phyloP scores from a whole-genome alignment of 108 stramenopile species.

The Pseudonitzschia multiseries region DNA sequence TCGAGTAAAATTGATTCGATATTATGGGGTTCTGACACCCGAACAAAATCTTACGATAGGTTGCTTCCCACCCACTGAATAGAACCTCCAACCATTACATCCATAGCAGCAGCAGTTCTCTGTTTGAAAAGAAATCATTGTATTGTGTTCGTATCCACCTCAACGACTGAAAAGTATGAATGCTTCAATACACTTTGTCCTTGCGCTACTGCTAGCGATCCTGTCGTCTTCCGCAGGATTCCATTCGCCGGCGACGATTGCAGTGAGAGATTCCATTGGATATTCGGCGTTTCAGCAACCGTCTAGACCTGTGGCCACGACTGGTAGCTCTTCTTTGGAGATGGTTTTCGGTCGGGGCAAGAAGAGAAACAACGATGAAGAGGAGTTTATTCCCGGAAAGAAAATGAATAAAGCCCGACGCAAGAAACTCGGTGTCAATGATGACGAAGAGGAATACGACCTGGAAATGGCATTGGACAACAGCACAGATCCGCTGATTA shows the following conservation, averaged over 20 bases:
- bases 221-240: background rate
- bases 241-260: background rate
- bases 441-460: constrained; percentile 89
- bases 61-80: no score
- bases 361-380: constrained; percentile 8
- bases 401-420: constrained; percentile 55
- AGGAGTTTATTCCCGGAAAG: constrained; percentile 12
- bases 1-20: no score
- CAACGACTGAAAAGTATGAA: background rate
- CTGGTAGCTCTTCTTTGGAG: background rate
- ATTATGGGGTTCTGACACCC: no score
- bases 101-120: no score
- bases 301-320: background rate
- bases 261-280: background rate
- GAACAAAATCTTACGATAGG: no score
- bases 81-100: no score
- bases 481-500: constrained; percentile 82
- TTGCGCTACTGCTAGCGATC: background rate
- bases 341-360: constrained; percentile 8
- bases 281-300: background rate
- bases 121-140: no score
- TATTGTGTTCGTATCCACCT: no score
- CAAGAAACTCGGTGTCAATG: constrained; percentile 72
- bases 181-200: background rate
- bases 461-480: constrained; percentile 62